Evolutionary conservation across 108 stramenopile genomes (phyloP).

Genomic region (Nannochloropsis oceanica): DNA sequence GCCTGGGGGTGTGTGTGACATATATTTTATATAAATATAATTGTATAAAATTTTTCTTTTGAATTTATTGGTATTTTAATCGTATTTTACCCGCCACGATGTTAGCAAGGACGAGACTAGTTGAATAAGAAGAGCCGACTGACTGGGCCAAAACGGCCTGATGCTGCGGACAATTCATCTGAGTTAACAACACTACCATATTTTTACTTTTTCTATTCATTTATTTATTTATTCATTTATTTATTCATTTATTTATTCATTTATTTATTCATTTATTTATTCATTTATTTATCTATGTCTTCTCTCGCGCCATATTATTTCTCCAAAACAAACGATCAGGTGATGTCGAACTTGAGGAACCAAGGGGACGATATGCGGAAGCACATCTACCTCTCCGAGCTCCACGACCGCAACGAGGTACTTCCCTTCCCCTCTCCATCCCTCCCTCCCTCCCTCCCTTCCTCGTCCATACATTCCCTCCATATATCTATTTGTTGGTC

Average conservation of each 20-base stretch:
- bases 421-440: no score
- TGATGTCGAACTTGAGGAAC: background rate
- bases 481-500: no score
- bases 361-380: conserved; percentile 46
- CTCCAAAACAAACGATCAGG: conserved; percentile 54
- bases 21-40: no score
- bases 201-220: background rate
- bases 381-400: conserved; percentile 69
- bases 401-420: conserved; percentile 83
- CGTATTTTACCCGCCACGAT: no score
- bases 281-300: no score
- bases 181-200: background rate
- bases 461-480: no score
- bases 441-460: no score
- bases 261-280: no score
- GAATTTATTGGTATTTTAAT: no score
- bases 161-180: background rate
- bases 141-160: background rate
- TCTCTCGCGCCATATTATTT: no score
- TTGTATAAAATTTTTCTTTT: no score
- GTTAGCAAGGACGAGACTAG: background rate
- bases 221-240: background rate
- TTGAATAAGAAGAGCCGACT: background rate
- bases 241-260: background rate
- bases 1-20: no score